Percentiles rank a stretch among this genome's conserved stretches.
Evolutionary conservation across 2,329 filamentous ascomycete species (phyloP).

Genomic region (Pseudogymnoascus sp.): DNA sequence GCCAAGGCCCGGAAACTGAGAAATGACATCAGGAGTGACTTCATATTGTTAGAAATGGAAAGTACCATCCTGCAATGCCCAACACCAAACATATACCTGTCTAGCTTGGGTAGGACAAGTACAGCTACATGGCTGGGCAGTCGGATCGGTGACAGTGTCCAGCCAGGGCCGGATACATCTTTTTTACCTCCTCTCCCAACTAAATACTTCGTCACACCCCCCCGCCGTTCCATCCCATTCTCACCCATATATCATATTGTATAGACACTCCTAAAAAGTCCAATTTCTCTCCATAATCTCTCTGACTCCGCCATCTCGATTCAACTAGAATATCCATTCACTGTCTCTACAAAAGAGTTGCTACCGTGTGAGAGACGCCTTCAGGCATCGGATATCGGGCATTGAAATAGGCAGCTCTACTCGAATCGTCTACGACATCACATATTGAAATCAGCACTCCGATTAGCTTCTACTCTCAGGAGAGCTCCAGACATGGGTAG

Average conservation of each 20-base stretch:
- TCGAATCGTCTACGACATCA: not conserved
- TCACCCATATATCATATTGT: not conserved
- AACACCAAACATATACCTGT: not conserved
- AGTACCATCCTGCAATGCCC: not conserved
- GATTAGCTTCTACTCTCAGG: not conserved
- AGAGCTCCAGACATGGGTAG: not conserved
- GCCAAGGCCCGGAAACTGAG: not conserved
- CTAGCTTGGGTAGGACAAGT: not conserved
- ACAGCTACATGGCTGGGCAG: not conserved
- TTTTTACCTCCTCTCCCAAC: not conserved
- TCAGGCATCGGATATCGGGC: not conserved
- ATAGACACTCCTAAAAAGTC: not conserved
- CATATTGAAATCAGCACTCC: not conserved
- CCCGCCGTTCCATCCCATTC: not conserved
- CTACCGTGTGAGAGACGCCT: not conserved
- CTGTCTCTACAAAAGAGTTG: not conserved
- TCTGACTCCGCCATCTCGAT: constrained; percentile 7
- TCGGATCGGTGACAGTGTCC: not conserved
- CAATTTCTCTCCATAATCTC: constrained; percentile 1
- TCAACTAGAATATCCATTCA: not conserved
- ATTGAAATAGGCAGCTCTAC: not conserved
- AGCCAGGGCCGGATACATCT: not conserved
- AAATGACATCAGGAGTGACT: constrained; percentile 2
- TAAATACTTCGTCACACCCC: constrained; percentile 2
- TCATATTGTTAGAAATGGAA: not conserved